Conservation (phyloP, 495 filamentous ascomycete species). For the Penicillium canariense region DNA sequence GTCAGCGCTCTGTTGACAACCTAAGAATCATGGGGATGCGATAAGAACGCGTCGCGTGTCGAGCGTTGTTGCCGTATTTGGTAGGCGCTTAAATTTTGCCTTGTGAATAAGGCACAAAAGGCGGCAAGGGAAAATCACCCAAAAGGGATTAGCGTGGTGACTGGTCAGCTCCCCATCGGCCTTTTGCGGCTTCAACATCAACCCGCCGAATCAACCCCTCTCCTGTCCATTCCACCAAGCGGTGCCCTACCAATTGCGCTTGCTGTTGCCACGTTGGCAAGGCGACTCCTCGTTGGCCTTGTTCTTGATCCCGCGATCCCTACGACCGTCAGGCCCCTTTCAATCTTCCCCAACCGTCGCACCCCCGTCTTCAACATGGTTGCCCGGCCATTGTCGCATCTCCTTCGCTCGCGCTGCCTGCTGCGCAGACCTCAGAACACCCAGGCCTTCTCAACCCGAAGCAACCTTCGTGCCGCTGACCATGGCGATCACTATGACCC, state of each 20-base stretch:
- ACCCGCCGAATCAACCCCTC: conserved; percentile 40
- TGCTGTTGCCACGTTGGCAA: conserved; percentile 15
- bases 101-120: conserved; percentile 25
- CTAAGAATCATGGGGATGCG: conserved; percentile 14
- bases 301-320: conserved; percentile 3
- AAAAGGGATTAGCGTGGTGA: conserved; percentile 36
- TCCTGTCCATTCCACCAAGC: conserved; percentile 24
- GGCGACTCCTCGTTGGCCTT: conserved; percentile 18
- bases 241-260: conserved; percentile 26
- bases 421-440: conserved; percentile 37
- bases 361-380: conserved; percentile 38
- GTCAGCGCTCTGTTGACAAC: conserved; percentile 11
- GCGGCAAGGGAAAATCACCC: conserved; percentile 32
- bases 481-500: conserved; percentile 87
- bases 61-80: conserved; percentile 24
- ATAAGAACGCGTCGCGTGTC: conserved; percentile 45
- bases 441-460: conserved; percentile 45
- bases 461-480: conserved; percentile 42
- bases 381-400: conserved; percentile 41
- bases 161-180: conserved; percentile 38
- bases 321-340: conserved; percentile 1
- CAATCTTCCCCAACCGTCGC: conserved; percentile 8
- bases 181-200: conserved; percentile 51
- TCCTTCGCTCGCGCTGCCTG: conserved; percentile 43
- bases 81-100: conserved; percentile 22